These are phyloP conservation scores for Saccharum hybrid DNA, from an alignment of 202 grass and related monocot genomes.

Conservation along the genomic window DNA sequence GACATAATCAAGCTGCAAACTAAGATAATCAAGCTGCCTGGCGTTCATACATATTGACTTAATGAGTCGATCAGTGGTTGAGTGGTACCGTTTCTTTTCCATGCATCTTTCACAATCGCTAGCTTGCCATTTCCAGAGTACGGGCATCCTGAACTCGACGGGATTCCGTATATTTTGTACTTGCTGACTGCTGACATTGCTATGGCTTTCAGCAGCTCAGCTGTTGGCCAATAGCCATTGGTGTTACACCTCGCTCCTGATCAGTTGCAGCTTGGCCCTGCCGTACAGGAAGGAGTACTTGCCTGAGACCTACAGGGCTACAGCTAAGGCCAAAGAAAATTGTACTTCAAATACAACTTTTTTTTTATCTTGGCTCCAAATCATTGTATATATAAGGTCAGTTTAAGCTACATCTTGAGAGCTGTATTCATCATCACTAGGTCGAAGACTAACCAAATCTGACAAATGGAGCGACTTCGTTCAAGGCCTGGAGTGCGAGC, in stretches of 20 bases:
- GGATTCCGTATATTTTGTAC: constrained; percentile 30
- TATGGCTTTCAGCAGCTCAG: constrained; percentile 30
- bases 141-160: not conserved
- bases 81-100: not conserved
- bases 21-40: constrained; percentile 26
- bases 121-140: not conserved
- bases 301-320: constrained; percentile 32
- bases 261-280: constrained; percentile 29
- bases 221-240: constrained; percentile 37
- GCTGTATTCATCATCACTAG: constrained; percentile 15
- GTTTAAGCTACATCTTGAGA: constrained; percentile 12
- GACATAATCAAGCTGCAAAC: not conserved
- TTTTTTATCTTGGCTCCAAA: too few species aligned
- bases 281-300: not conserved
- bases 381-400: not conserved
- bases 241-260: not conserved
- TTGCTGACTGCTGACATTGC: not conserved
- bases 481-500: not conserved
- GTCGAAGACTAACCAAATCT: not conserved
- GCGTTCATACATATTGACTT: constrained; percentile 32
- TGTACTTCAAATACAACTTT: not conserved
- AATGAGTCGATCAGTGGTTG: not conserved
- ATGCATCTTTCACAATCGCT: constrained; percentile 15
- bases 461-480: constrained; percentile 3
- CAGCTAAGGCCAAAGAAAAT: constrained; percentile 17